Evolutionary conservation across 2,329 filamentous ascomycete genomes (phyloP).

Genomic region (Scolecobasidium constrictum): DNA sequence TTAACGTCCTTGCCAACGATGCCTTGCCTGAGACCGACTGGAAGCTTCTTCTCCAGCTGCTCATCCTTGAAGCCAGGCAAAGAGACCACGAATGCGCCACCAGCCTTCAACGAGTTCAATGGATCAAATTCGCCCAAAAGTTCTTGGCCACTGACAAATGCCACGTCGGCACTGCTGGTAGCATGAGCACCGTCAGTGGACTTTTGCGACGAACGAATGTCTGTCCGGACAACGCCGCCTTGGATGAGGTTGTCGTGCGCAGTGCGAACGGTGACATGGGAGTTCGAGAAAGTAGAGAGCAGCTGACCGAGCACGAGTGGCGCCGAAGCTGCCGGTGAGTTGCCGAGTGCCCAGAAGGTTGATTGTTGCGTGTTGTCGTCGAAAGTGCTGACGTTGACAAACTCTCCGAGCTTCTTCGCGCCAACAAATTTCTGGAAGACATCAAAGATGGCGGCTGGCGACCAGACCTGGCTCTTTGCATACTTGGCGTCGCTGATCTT

Average conservation of each 20-base stretch:
- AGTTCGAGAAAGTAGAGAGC: slow-evolving; percentile 46
- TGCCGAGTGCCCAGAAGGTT: slow-evolving; percentile 85
- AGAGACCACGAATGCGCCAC: slow-evolving; percentile 64
- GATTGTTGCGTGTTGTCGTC: slow-evolving; percentile 64
- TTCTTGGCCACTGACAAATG: slow-evolving; percentile 68
- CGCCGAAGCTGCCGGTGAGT: slow-evolving; percentile 58
- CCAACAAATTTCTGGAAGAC: slow-evolving; percentile 5
- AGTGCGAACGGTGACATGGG: slow-evolving; percentile 42
- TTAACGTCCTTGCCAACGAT: slow-evolving; percentile 59
- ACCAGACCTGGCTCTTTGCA: slow-evolving; percentile 58
- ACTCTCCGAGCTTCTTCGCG: slow-evolving; percentile 4
- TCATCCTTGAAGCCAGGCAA: slow-evolving; percentile 75
- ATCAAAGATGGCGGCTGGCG: slow-evolving; percentile 15
- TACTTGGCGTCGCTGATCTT: slow-evolving; percentile 82
- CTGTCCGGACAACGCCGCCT: slow-evolving; percentile 72
- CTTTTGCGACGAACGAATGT: slow-evolving; percentile 74
- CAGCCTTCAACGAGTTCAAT: slow-evolving; percentile 55
- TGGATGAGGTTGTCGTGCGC: slow-evolving; percentile 53
- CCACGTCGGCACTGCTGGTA: slow-evolving; percentile 66
- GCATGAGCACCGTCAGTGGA: slow-evolving; percentile 77
- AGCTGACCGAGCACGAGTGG: slow-evolving; percentile 45
- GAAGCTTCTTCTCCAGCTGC: slow-evolving; percentile 78
- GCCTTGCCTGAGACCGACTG: slow-evolving; percentile 57
- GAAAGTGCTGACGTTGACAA: slow-evolving; percentile 32
- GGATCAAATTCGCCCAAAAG: slow-evolving; percentile 71